Percentiles rank a stretch among this genome's conserved stretches.
phyloP scores from a whole-genome alignment of 2,329 filamentous ascomycete genomes.

The Myriangium duriaei region DNA sequence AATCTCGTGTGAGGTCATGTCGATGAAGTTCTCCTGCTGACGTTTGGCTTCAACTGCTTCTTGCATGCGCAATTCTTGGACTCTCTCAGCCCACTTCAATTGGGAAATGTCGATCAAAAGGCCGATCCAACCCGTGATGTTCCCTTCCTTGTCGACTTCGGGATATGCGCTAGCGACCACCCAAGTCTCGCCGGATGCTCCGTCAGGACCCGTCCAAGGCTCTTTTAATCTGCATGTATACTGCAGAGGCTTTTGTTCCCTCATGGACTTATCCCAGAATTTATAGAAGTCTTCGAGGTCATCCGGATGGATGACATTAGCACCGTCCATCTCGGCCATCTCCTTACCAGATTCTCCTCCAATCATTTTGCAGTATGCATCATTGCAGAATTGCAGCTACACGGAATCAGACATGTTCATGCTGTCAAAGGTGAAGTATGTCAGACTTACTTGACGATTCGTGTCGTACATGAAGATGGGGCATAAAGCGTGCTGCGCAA shows the following conservation, averaged over 20 bases:
- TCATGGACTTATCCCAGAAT: conserved; percentile 28
- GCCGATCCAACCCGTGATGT: conserved; percentile 28
- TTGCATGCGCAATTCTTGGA: conserved; percentile 27
- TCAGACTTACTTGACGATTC: conserved; percentile 4
- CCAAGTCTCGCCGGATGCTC: conserved; percentile 12
- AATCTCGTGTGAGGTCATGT: conserved; percentile 12
- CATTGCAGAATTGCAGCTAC: conserved; percentile 33
- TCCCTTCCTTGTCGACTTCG: conserved; percentile 21
- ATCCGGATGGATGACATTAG: conserved; percentile 27
- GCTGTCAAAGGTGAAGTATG: neutral
- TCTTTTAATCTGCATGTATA: conserved; percentile 27
- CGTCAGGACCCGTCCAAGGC: conserved; percentile 17
- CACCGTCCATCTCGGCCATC: conserved; percentile 31
- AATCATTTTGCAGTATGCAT: conserved; percentile 37
- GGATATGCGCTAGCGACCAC: conserved; percentile 14
- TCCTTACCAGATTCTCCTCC: conserved; percentile 25
- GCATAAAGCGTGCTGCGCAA: conserved; percentile 24
- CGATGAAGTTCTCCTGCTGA: conserved; percentile 11
- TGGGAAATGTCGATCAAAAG: conserved; percentile 34
- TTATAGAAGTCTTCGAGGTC: conserved; percentile 22
- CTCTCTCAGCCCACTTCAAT: conserved; percentile 32
- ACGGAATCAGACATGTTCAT: neutral
- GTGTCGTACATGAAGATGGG: conserved; percentile 19
- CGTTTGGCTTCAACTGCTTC: conserved; percentile 13
- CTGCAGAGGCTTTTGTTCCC: conserved; percentile 27